These are phyloP conservation scores for Anacardium occidentale DNA, from an alignment of 345 rosid genomes.

Conservation along the genomic window DNA sequence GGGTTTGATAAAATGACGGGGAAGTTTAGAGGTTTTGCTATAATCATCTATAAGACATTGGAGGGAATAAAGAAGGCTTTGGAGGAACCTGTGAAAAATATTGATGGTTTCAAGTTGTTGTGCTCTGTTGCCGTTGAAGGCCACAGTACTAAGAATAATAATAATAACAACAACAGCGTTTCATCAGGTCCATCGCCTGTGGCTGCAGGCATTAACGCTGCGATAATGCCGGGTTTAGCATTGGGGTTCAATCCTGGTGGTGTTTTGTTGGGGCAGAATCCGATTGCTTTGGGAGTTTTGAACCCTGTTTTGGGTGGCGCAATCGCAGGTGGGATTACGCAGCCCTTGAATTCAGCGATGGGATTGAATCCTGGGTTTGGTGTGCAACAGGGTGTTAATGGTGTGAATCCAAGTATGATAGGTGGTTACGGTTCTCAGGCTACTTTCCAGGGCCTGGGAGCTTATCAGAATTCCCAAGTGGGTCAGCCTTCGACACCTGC, in stretches of 20 bases:
- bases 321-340: not conserved
- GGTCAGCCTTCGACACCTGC: conserved; percentile 7
- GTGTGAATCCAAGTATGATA: not conserved
- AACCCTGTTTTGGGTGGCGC: conserved; percentile 1
- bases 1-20: conserved; percentile 13
- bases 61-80: conserved; percentile 17
- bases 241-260: conserved; percentile 6
- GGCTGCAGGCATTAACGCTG: not conserved
- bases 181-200: not conserved
- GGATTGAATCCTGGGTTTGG: conserved; percentile 9
- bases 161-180: too few relatives aligned
- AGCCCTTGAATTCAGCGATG: not conserved
- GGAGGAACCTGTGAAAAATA: conserved; percentile 9
- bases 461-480: conserved; percentile 5
- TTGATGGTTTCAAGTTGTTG: conserved; percentile 2
- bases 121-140: conserved; percentile 7
- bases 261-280: conserved; percentile 14
- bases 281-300: not conserved
- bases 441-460: conserved; percentile 5
- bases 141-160: not conserved
- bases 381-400: not conserved
- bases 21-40: conserved; percentile 15
- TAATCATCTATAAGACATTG: not conserved
- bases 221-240: not conserved
- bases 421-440: conserved; percentile 9